Conservation (phyloP, 1,139 yeast species). For the Diutina mesorugosa region DNA sequence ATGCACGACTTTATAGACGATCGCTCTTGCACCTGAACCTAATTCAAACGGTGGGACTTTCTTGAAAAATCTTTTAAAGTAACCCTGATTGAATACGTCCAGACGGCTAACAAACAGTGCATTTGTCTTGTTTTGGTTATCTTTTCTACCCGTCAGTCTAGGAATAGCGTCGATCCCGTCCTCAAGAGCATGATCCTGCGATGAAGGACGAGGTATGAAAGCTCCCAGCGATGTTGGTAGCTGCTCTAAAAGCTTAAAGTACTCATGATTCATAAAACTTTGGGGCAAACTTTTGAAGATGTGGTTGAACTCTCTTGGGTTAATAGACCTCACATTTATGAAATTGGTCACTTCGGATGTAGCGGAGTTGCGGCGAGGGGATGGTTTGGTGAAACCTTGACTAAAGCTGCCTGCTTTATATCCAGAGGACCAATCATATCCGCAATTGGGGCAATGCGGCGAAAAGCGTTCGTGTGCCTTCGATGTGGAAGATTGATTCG, state of each 20-base stretch:
- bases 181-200: background rate
- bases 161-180: background rate
- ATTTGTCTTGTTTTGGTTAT: background rate
- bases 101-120: conserved; percentile 4
- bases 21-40: conserved; percentile 79
- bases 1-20: conserved; percentile 76
- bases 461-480: background rate
- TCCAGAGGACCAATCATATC: background rate
- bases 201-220: background rate
- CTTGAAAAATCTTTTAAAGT: conserved; percentile 55
- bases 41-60: conserved; percentile 26
- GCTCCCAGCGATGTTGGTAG: background rate
- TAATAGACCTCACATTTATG: background rate
- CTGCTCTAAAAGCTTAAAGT: conserved; percentile 21
- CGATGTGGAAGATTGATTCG: background rate
- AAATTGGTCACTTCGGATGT: background rate
- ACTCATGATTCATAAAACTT: conserved; percentile 25
- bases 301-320: background rate
- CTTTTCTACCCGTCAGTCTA: background rate
- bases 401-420: background rate
- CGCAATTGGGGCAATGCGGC: conserved; percentile 1
- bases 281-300: background rate
- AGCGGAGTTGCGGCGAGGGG: background rate
- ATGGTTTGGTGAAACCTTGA: background rate
- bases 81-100: conserved; percentile 56